Evolutionary conservation across 2,329 filamentous ascomycete species (phyloP).

Genomic region (Cadophora malorum): DNA sequence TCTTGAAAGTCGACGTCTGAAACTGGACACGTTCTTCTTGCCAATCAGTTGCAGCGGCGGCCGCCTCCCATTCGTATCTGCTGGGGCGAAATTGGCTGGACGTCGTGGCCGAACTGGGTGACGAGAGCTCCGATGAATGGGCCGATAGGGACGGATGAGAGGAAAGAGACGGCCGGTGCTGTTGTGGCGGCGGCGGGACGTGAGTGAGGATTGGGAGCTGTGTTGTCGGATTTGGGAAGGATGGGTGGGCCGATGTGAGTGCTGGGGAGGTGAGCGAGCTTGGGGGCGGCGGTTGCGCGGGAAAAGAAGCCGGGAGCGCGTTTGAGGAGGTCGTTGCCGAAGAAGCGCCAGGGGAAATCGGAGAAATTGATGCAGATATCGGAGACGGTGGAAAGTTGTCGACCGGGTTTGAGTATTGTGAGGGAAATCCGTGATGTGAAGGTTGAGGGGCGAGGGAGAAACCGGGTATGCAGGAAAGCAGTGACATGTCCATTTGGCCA

Average conservation of each 20-base stretch:
- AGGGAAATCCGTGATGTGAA: constrained; percentile 37
- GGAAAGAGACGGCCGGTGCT: constrained; percentile 28
- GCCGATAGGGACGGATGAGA: constrained; percentile 28
- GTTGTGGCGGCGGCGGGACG: constrained; percentile 27
- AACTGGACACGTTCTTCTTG: constrained; percentile 42
- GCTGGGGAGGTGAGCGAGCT: constrained; percentile 37
- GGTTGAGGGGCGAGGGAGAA: constrained; percentile 35
- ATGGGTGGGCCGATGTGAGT: constrained; percentile 30
- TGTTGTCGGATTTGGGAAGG: constrained; percentile 31
- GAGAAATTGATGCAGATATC: constrained; percentile 41
- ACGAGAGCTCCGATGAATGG: constrained; percentile 35
- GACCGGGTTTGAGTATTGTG: constrained; percentile 36
- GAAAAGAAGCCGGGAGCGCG: constrained; percentile 33
- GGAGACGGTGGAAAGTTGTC: constrained; percentile 40
- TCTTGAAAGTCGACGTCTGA: constrained; percentile 65
- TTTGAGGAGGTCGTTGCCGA: constrained; percentile 35
- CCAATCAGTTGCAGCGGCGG: constrained; percentile 38
- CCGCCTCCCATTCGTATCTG: constrained; percentile 44
- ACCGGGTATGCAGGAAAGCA: constrained; percentile 43
- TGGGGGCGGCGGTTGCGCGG: constrained; percentile 32
- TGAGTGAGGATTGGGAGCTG: constrained; percentile 36
- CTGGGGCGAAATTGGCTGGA: constrained; percentile 42
- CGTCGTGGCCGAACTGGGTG: constrained; percentile 33
- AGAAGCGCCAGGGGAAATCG: constrained; percentile 40
- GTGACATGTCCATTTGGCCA: constrained; percentile 40